These are phyloP conservation scores for Haplosporangium sp. DNA, from an alignment of 371 early-diverging fungal genomes.

Conservation along the genomic window DNA sequence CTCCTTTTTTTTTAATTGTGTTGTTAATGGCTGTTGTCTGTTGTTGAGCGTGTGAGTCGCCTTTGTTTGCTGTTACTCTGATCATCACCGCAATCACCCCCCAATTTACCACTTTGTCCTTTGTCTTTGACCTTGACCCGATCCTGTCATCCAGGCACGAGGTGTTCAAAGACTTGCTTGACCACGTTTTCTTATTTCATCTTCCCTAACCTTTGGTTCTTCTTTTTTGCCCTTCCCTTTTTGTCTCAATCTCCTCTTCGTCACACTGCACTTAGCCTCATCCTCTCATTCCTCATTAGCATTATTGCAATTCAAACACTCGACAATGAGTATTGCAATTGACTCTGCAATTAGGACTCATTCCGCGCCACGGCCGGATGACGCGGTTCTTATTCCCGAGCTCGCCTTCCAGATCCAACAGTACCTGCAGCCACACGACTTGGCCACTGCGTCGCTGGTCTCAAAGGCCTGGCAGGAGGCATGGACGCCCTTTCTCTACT, in stretches of 20 bases:
- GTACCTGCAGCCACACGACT: constrained; percentile 25
- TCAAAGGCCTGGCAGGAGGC: constrained; percentile 41
- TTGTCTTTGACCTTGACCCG: background rate
- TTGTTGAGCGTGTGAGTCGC: background rate
- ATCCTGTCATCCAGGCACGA: background rate
- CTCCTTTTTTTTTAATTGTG: background rate
- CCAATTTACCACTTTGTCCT: background rate
- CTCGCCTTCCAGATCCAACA: constrained; percentile 38
- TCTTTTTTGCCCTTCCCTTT: background rate
- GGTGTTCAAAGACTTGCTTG: background rate
- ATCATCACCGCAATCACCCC: background rate
- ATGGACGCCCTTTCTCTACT: constrained; percentile 43
- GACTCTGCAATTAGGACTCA: constrained; percentile 6
- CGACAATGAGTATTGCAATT: constrained; percentile 23
- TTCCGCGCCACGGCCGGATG: constrained; percentile 2
- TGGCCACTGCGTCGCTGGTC: constrained; percentile 38
- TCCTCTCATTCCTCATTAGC: background rate
- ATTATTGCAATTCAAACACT: background rate
- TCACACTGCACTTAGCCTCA: background rate
- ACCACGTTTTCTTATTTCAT: constrained; percentile 1
- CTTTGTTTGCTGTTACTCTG: background rate
- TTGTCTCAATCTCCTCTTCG: background rate
- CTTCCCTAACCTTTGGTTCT: background rate
- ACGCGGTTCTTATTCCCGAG: constrained; percentile 44
- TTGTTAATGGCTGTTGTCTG: background rate